phyloP scores from a whole-genome alignment of 345 rosid species.

The Mallotus nudiflorus region DNA sequence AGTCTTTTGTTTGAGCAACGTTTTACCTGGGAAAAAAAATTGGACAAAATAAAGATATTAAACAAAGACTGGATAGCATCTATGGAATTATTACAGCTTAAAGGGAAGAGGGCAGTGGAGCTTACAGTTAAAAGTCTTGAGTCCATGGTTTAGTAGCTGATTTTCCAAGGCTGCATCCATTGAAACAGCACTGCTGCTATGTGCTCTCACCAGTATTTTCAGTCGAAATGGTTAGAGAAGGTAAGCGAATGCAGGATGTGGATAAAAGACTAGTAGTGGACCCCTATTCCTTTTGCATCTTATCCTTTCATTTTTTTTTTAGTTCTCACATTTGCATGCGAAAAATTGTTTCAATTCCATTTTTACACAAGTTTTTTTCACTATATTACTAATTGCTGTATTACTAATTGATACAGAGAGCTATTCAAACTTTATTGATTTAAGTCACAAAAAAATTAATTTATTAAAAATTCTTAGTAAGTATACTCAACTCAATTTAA shows the following conservation, averaged over 20 bases:
- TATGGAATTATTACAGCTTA: too few relatives aligned
- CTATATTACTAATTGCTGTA: too few relatives aligned
- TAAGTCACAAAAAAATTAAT: too few relatives aligned
- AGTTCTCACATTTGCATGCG: too few relatives aligned
- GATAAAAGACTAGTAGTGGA: conserved; percentile 25
- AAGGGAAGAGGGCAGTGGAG: not conserved
- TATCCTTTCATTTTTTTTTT: conserved; percentile 12
- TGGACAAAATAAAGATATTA: too few relatives aligned
- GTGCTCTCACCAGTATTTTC: conserved; percentile 20
- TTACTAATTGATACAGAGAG: too few relatives aligned
- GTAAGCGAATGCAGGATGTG: not conserved
- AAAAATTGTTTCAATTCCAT: too few relatives aligned
- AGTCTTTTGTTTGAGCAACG: conserved; percentile 6
- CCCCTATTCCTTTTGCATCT: conserved; percentile 7
- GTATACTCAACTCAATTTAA: too few relatives aligned
- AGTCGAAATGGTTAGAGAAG: not conserved
- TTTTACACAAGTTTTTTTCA: too few relatives aligned
- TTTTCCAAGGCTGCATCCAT: conserved; percentile 18
- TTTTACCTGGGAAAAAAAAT: conserved; percentile 24
- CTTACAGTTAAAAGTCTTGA: conserved; percentile 41
- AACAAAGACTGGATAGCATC: too few relatives aligned
- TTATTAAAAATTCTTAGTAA: too few relatives aligned
- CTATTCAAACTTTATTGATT: too few relatives aligned
- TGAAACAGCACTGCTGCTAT: conserved; percentile 24
- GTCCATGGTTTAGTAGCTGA: conserved; percentile 23